These are phyloP conservation scores for Pachysandra terminalis DNA, from an alignment of 164 flowering plant genomes.

Conservation along the genomic window DNA sequence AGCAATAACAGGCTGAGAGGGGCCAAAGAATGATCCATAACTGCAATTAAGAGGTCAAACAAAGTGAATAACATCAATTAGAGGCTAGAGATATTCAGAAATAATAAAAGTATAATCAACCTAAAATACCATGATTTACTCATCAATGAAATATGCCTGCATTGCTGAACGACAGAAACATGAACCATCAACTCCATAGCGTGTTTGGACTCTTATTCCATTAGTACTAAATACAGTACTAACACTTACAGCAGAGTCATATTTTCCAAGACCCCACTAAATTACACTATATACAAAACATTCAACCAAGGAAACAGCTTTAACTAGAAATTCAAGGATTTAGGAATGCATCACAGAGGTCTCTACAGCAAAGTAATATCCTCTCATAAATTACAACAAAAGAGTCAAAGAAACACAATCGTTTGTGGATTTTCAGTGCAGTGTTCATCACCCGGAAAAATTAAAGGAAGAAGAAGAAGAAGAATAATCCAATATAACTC, in stretches of 20 bases:
- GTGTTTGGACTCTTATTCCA: neutral
- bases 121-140: neutral
- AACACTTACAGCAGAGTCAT: neutral
- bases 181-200: neutral
- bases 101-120: neutral
- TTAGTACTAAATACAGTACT: neutral
- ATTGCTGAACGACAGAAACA: neutral
- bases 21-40: slow-evolving; percentile 95
- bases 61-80: neutral
- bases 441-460: no score
- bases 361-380: no score
- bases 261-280: neutral
- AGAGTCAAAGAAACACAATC: no score
- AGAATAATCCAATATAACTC: no score
- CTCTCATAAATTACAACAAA: no score
- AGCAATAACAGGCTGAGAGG: slow-evolving; percentile 88
- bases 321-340: neutral
- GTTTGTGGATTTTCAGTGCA: no score
- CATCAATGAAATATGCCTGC: no score
- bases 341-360: no score
- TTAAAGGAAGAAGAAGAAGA: no score
- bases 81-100: no score
- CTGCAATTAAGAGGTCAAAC: slow-evolving; percentile 35
- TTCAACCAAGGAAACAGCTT: neutral
- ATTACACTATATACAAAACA: no score